phyloP scores from a whole-genome alignment of 2,329 filamentous ascomycete species.

The Talaromyces sp. region DNA sequence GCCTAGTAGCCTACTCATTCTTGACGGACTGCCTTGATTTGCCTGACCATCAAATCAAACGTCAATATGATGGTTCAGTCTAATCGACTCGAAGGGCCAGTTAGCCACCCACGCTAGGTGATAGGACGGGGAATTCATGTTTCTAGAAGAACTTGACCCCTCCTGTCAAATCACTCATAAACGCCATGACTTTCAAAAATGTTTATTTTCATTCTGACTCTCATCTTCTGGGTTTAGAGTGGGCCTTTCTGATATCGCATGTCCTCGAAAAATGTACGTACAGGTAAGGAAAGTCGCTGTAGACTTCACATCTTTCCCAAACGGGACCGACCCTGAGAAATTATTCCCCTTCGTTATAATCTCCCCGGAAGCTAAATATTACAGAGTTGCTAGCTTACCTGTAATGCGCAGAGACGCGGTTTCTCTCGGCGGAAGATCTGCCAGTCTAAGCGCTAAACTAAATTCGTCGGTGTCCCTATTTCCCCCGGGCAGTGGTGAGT shows the following conservation, averaged over 20 bases:
- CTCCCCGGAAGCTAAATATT: background rate
- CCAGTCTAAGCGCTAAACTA: background rate
- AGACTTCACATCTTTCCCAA: background rate
- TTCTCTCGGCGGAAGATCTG: constrained; percentile 2
- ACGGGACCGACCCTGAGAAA: background rate
- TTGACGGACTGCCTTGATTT: background rate
- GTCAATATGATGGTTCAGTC: background rate
- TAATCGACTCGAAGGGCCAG: background rate
- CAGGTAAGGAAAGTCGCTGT: background rate
- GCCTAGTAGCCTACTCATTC: background rate
- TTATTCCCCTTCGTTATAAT: constrained; percentile 9
- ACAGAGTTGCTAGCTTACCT: background rate
- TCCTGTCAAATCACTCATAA: background rate
- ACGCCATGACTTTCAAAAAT: background rate
- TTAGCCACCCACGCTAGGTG: background rate
- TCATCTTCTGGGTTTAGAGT: background rate
- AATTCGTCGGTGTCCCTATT: background rate
- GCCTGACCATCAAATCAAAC: background rate
- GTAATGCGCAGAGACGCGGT: background rate
- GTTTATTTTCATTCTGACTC: background rate
- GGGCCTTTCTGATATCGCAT: background rate
- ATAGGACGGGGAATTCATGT: background rate
- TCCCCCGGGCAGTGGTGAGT: background rate
- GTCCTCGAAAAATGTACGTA: background rate
- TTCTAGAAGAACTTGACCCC: background rate